Evolutionary conservation across 345 rosid species (phyloP), one percentile per base, ranked within the genome.

Genomic region (Mangifera indica): DNA sequence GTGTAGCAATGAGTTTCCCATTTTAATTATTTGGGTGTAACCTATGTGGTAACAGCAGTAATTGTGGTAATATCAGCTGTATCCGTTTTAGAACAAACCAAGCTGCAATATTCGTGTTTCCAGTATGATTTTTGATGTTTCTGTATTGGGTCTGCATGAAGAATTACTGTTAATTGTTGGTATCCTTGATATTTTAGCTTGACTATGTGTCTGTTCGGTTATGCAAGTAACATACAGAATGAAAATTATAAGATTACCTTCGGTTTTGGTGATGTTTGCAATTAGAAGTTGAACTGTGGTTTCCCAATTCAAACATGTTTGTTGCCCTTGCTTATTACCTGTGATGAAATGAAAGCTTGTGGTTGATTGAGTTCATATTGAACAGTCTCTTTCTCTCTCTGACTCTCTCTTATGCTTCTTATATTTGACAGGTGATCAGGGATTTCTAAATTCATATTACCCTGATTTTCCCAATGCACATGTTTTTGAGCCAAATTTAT

Each of bases 361-460:
- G 25, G 53, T 70, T 70, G 37, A n/a, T 20, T 68, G 42, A 44
- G 57, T 46, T 9, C 37, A 24, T 15, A 40, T 63, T 69, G 29
- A 60, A 18, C 22, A 20, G 10, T 54, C 44, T 26, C 15, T 15
- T 6, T 25, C 44, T 61, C 46, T 60, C 25, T 65, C 34, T 62
- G 15, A 29, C 29, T 66, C 26, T 25, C 11, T 32, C 69, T 34
- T 7, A 53, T 67, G 24, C 34, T 64, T 66, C 0, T 25, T 66
- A 58, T 40, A 51, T 51, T 69, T 72, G 51, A 76, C 85, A 84
- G 86, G 98, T 59, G 98, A 90, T 74, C 98, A 94, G 76, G 96
- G 98, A 20, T 94, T 94, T 66, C 82, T 94, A 66, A 94, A 92
- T 82, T 90, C 97, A 0, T 94, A 94, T 48, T 90, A 85, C 80